These are phyloP conservation scores for Trichothecium sympodiale DNA, from an alignment of 2,329 filamentous ascomycete genomes.

Conservation along the genomic window DNA sequence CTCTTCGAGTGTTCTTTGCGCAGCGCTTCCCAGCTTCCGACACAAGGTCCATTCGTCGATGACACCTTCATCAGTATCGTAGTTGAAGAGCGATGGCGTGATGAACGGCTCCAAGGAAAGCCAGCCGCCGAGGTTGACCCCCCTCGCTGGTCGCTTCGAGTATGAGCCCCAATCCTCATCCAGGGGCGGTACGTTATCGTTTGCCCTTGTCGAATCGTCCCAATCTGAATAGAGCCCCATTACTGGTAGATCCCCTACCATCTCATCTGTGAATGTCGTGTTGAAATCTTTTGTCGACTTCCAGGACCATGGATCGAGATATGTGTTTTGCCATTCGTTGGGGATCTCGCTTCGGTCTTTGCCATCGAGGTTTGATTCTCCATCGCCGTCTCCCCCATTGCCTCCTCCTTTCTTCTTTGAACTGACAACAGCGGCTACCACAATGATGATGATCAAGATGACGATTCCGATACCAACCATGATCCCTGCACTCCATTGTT, in stretches of 20 bases:
- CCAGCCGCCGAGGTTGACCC: constrained; percentile 92
- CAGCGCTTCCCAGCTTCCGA: constrained; percentile 53
- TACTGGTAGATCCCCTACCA: constrained; percentile 74
- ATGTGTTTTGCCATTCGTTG: constrained; percentile 56
- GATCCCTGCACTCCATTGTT: constrained; percentile 34
- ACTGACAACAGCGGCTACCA: constrained; percentile 53
- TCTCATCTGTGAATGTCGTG: constrained; percentile 78
- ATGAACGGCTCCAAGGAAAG: constrained; percentile 91
- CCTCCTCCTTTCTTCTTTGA: constrained; percentile 39
- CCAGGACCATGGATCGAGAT: constrained; percentile 86
- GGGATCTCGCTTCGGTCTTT: constrained; percentile 49
- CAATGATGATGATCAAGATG: constrained; percentile 55
- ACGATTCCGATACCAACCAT: constrained; percentile 41
- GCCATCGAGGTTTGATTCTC: constrained; percentile 30
- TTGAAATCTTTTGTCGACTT: constrained; percentile 87
- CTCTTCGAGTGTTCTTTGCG: constrained; percentile 64
- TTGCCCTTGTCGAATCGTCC: constrained; percentile 73
- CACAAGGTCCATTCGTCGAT: constrained; percentile 84
- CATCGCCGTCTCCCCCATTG: constrained; percentile 10
- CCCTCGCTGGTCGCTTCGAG: constrained; percentile 65
- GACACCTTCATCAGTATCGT: constrained; percentile 51
- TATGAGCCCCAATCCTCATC: constrained; percentile 69
- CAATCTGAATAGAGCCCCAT: constrained; percentile 81
- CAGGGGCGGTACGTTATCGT: constrained; percentile 68
- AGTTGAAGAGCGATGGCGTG: constrained; percentile 77